Percentiles rank a stretch among this genome's conserved stretches.
phyloP scores from a whole-genome alignment of 257 asterid species.

The Solanum lignicaule region DNA sequence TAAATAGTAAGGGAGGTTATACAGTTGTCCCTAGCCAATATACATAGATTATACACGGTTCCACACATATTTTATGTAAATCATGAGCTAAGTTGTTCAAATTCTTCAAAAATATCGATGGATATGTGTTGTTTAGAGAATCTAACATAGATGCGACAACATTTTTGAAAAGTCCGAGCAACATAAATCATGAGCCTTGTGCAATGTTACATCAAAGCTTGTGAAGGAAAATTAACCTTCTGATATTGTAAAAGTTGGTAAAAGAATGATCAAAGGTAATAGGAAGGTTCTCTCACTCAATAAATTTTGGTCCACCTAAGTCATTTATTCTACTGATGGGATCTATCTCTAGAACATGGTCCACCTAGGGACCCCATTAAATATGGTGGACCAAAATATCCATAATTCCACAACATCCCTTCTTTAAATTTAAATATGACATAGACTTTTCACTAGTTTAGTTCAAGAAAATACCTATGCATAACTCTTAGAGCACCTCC shows the following conservation, averaged over 20 bases:
- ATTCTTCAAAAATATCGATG: no score
- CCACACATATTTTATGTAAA: not conserved
- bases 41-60: not conserved
- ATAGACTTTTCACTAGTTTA: constrained; percentile 43
- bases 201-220: no score
- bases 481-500: constrained; percentile 17
- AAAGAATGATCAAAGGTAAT: not conserved
- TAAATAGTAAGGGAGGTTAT: not conserved
- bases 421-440: constrained; percentile 40
- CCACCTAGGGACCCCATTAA: constrained; percentile 45
- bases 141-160: not conserved
- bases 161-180: no score
- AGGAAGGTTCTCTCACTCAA: not conserved
- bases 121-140: no score
- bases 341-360: constrained; percentile 29
- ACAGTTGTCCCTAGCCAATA: not conserved
- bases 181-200: no score
- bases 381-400: constrained; percentile 46
- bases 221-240: not conserved
- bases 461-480: constrained; percentile 30
- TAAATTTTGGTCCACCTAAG: constrained; percentile 13
- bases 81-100: not conserved
- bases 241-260: not conserved
- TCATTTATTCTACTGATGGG: constrained; percentile 15
- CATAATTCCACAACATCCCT: constrained; percentile 50